Base-by-base conservation (phyloP, 2,329 filamentous ascomycete genomes). In the Phyllosticta citriasiana region DNA sequence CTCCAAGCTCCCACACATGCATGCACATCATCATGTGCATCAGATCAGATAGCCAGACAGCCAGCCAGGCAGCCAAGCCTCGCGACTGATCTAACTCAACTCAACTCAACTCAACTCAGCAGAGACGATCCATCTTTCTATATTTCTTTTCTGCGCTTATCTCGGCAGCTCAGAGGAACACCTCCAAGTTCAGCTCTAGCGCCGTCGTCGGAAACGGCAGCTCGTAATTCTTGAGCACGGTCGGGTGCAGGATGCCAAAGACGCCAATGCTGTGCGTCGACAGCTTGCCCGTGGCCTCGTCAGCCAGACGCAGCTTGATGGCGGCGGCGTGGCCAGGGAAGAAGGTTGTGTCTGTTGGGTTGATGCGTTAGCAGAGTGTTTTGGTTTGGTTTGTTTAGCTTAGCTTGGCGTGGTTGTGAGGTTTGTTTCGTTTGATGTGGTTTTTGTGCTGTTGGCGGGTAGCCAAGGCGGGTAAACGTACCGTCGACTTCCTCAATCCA, bases 231-330 rank as follows among this genome's bases (percentile, higher is more conserved):
- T 96, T 91, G 70, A 97, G 79, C 66, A 97, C 94, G 5, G 85
- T 88, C 53, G 94, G 95, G 76, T 99, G 93, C 72, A 99, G 76
- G 67, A 99, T 93, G 69, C 94, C 94, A 71, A 99, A 94, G 73
- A 89, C 86, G 69, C 94, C 94, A 69, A 99, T 89, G 58, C 87
- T 82, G 63, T 83, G 79, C 65, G 88, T 83, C 40, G 16, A n/a
- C 40, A 47, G 16, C 79, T 91, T 88, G 63, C 88, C 90, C 40
- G 40, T 47, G 12, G 40, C 40, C 40, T 47, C 40, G 40, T 47
- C 14, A 40, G 77, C 83, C 30, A 93, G 76, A 59, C 88, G 85
- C 63, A 96, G 78, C 73, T 88, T 88, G 64, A 99, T 87, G 55
- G 89, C 87, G 9, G 94, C 94, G 16, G 90, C 88, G 71, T 96